Evolutionary conservation across 768 basidiomycete genomes (phyloP).

Genomic region (Neoboletus magnificus): DNA sequence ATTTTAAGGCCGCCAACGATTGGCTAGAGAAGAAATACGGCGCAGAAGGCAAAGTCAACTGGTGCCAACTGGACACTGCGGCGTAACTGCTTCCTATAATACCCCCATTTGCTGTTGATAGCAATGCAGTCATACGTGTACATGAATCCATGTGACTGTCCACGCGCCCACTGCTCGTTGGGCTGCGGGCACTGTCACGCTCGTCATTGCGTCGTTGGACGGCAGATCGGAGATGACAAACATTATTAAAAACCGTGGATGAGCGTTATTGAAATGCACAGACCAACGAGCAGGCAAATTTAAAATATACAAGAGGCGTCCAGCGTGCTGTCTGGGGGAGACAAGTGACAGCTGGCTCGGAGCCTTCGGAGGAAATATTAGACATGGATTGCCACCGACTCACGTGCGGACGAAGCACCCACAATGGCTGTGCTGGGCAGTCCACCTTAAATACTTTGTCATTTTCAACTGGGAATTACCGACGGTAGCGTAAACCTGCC

Average conservation of each 20-base stretch:
- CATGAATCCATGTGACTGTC: constrained; percentile 12
- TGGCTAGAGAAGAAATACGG: constrained; percentile 86
- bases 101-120: constrained; percentile 29
- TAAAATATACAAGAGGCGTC: not conserved
- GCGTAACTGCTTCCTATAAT: constrained; percentile 16
- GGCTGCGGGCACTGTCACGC: constrained; percentile 19
- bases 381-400: constrained; percentile 17
- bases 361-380: constrained; percentile 10
- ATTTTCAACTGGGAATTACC: constrained; percentile 20
- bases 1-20: constrained; percentile 83
- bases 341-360: constrained; percentile 14
- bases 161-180: constrained; percentile 10
- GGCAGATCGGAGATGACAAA: constrained; percentile 23
- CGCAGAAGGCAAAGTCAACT: constrained; percentile 63
- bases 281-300: constrained; percentile 14
- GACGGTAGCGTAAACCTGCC: constrained; percentile 25
- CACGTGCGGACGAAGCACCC: constrained; percentile 18
- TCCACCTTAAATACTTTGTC: constrained; percentile 31
- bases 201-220: not conserved
- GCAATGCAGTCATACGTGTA: constrained; percentile 19
- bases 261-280: constrained; percentile 26
- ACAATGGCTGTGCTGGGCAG: constrained; percentile 28
- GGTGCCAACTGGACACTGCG: constrained; percentile 49
- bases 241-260: constrained; percentile 25
- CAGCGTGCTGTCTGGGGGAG: constrained; percentile 7